Base-by-base conservation (phyloP, 805 yeast species). In the Saccharomycodes ludwigii region DNA sequence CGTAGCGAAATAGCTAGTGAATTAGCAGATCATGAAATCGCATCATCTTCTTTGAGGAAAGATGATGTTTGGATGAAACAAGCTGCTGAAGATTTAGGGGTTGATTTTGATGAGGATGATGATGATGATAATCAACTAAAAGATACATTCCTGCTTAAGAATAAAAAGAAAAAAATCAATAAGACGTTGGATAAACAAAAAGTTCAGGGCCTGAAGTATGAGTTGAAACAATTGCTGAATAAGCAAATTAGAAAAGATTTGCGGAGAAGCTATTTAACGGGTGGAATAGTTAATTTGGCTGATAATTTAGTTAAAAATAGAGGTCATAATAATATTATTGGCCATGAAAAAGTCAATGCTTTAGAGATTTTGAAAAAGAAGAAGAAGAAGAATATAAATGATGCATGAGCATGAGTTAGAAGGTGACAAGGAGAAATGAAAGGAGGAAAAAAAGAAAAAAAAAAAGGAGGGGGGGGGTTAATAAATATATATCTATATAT, bases 21-120 rank as follows among this genome's bases (percentile, higher is more conserved):
- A 44, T 59, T 91, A 31, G 86, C 93, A 0, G 94, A 82, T 41
- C 64, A 82, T 12, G 73, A 71, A 24, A 61, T 76, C 11, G 69
- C 76, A 2, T 55, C 70, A 2, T 68, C 76, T 13, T 68, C 80
- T 4, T 55, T 72, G 21, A 63, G 62, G 23, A 79, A 77, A 44
- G 91, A 84, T 41, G 74, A 73, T 34, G 63, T 71, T 16, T 85
- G 97, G 96, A 62, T 85, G 37, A 68, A 72, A 37, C 74, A 83
- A 48, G 96, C 95, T 0, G 97, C 97, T 0, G 91, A 80, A 32
- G 98, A 91, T 31, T 63, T 91, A 34, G 98, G 94, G 6, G 57
- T 86, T 24, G 95, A 81, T 21, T 65, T 75, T 31, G 55, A 73
- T 32, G 61, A 69, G 27, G 86, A 77, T 35, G 58, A 79, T 27